Conservation (phyloP, 1,139 yeast species). For the Saccharomyces hybrid region DNA sequence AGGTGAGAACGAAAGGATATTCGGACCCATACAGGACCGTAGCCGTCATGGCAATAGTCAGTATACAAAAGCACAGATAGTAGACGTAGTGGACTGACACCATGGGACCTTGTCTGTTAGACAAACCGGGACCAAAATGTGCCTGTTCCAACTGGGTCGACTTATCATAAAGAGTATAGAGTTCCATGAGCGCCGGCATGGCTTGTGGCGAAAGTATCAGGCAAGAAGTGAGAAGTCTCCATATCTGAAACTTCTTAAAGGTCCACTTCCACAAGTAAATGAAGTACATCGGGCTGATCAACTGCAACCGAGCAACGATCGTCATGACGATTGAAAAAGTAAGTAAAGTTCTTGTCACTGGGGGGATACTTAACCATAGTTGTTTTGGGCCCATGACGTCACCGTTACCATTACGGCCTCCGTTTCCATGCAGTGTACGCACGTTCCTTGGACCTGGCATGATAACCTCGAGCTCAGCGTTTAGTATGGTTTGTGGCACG, state of each 20-base stretch:
- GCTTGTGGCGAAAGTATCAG: conserved; percentile 20
- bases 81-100: conserved; percentile 22
- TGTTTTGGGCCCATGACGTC: background rate
- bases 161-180: conserved; percentile 24
- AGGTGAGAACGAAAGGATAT: conserved; percentile 13
- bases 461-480: background rate
- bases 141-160: conserved; percentile 23
- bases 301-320: background rate
- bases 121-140: conserved; percentile 9
- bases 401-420: background rate
- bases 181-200: conserved; percentile 24
- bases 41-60: conserved; percentile 11
- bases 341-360: conserved; percentile 16
- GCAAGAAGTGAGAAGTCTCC: conserved; percentile 26
- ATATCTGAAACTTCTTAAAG: conserved; percentile 16
- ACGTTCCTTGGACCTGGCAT: conserved; percentile 1
- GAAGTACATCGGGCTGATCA: conserved; percentile 7
- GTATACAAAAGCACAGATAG: conserved; percentile 20
- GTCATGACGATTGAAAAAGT: conserved; percentile 6
- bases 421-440: background rate
- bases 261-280: conserved; percentile 14
- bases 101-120: conserved; percentile 8
- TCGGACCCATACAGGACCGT: conserved; percentile 13
- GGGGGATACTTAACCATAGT: conserved; percentile 16
- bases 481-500: background rate